A percentile compares a stretch with the other conserved stretches of the same genome.
phyloP scores from a whole-genome alignment of 345 rosid genomes.

The Excoecaria cochinchinensis region DNA sequence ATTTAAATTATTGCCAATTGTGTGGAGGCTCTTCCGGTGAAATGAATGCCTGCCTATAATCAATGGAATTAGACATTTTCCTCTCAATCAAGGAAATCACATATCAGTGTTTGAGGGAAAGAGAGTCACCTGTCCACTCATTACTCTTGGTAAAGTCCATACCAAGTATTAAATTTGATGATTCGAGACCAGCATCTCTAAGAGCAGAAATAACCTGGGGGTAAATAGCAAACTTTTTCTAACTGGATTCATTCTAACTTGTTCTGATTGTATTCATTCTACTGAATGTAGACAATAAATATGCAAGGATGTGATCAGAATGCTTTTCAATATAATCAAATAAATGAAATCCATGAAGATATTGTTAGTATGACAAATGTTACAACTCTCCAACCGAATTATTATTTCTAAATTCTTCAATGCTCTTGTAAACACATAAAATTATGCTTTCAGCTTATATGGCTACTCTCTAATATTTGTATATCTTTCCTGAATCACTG shows the following conservation, averaged over 20 bases:
- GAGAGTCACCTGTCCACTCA: slow-evolving; percentile 62
- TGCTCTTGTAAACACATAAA: not conserved
- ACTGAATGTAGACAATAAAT: not conserved
- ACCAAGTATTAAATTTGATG: slow-evolving; percentile 70
- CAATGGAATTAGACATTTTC: slow-evolving; percentile 2
- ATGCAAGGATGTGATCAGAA: not conserved
- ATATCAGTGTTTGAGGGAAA: not conserved
- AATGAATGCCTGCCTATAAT: slow-evolving; percentile 72
- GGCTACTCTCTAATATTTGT: no score
- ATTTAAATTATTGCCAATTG: slow-evolving; percentile 58
- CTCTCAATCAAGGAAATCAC: not conserved
- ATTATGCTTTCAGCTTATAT: not conserved
- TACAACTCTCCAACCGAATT: not conserved
- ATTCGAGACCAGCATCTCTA: slow-evolving; percentile 78
- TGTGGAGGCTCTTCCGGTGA: slow-evolving; percentile 74
- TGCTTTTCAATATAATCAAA: not conserved
- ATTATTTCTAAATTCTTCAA: not conserved
- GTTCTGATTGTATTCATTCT: not conserved
- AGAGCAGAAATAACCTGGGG: slow-evolving; percentile 58
- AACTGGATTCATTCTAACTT: not conserved
- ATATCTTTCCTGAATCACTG: no score
- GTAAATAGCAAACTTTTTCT: slow-evolving; percentile 6
- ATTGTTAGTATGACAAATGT: not conserved
- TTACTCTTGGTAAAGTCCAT: slow-evolving; percentile 82
- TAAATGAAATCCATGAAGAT: not conserved